Conservation (phyloP, 2,329 filamentous ascomycete genomes). For the Trichoderma hamatum region DNA sequence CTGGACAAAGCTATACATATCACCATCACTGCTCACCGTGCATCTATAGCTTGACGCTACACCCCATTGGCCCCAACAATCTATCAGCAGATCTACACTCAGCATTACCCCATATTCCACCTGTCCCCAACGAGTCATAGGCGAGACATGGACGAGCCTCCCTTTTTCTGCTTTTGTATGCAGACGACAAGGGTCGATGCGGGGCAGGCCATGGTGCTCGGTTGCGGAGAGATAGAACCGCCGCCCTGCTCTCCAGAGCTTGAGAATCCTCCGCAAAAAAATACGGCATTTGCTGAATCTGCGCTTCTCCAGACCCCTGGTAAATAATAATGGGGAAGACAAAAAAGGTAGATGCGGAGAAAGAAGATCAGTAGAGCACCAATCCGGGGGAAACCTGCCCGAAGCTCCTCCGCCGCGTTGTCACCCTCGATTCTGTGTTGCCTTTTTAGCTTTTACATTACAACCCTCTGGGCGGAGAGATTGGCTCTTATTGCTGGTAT, state of each 20-base stretch:
- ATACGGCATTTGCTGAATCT: not conserved
- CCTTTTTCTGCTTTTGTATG: not conserved
- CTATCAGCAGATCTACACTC: not conserved
- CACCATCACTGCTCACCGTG: not conserved
- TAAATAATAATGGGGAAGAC: not conserved
- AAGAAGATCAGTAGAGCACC: not conserved
- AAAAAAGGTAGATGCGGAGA: not conserved
- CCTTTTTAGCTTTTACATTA: not conserved
- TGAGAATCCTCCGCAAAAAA: not conserved
- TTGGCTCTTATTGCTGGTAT: not conserved
- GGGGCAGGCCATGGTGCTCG: not conserved
- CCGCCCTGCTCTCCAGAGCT: not conserved
- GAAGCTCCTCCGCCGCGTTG: not conserved
- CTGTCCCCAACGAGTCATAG: not conserved
- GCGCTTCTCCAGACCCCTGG: not conserved
- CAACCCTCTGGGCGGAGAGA: not conserved
- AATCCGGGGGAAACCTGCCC: not conserved
- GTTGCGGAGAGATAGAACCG: conserved; percentile 7
- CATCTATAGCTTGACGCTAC: not conserved
- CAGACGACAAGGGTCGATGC: conserved; percentile 8
- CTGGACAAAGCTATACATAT: not conserved
- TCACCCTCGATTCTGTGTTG: not conserved
- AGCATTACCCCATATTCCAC: not conserved
- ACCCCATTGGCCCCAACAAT: not conserved
- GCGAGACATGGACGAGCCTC: not conserved